Base-by-base conservation (phyloP, 1,284 basidiomycete species). In the Inonotus obliquus region DNA sequence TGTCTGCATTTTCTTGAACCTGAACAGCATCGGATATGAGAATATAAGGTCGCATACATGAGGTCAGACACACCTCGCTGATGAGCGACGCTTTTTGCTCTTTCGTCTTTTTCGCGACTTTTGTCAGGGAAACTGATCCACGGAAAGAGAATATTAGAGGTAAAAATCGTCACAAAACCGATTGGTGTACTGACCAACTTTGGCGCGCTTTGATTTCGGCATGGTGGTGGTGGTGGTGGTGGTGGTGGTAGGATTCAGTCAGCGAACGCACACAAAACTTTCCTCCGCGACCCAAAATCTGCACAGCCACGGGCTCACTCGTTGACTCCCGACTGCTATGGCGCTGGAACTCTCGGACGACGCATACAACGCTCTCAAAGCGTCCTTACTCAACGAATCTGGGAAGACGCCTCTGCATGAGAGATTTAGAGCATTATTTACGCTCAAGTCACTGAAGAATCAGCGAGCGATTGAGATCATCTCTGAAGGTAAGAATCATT, bases 361-460 rank as follows among this genome's bases (percentile, higher is more conserved):
- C 52, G 76, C 87, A 63, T 82, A 88, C 67, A 69, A 74, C 59
- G 75, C 76, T 25, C 84, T 94, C 66, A 82, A 89, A 71, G 79
- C 80, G 37, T 81, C 82, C 17, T 83, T 97, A 52, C 85, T 96
- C 71, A 96, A 96, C 73, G 81, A 75, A 21, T 78, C 86, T 1
- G 87, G 89, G 58, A 79, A 82, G 60, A 85, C 88, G 0, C 85
- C 91, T 1, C 81, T 99, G 19, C 94, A 97, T 69, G 89, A 90
- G 70, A 81, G 96, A 58, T 99, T 98, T 72, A 80, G 97, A 45
- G 88, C 96, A 0, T 79, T 99, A 7, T 99, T 99, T 75, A 92
- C 96, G 41, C 79, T 99, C 64, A 98, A 97, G 74, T 85, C 91
- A 1, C 77, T 99, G 49, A 87, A 86, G 68, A 86, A 77, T n/a